These are phyloP conservation scores for Vitis amurensis DNA, from an alignment of 164 flowering plant species.

Conservation along the genomic window DNA sequence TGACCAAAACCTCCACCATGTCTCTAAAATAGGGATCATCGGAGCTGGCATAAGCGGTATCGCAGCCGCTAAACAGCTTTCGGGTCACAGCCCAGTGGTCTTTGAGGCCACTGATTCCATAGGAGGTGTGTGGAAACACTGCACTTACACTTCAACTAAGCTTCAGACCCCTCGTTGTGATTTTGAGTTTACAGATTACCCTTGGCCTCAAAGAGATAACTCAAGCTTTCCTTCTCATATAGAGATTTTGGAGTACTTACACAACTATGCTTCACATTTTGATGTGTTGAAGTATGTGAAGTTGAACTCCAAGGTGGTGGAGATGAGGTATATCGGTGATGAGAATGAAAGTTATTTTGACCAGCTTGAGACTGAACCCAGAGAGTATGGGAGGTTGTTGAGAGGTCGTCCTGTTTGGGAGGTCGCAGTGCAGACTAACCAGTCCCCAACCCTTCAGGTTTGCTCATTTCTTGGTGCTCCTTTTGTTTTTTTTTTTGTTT, in stretches of 20 bases:
- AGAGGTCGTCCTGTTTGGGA: slow-evolving; percentile 61
- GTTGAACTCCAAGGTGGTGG: slow-evolving; percentile 82
- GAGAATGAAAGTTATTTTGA: too few relatives aligned
- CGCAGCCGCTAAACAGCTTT: slow-evolving; percentile 69
- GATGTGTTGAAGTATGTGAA: slow-evolving; percentile 60
- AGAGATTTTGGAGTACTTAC: slow-evolving; percentile 75
- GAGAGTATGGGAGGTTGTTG: slow-evolving; percentile 28
- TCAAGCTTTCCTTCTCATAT: slow-evolving; percentile 59
- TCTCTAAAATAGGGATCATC: slow-evolving; percentile 56
- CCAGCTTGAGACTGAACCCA: slow-evolving; percentile 16
- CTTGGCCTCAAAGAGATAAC: slow-evolving; percentile 77
- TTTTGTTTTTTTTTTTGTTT: background rate
- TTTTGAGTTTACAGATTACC: slow-evolving; percentile 87
- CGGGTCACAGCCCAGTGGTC: slow-evolving; percentile 45
- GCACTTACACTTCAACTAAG: slow-evolving; percentile 68
- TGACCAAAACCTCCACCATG: too few relatives aligned
- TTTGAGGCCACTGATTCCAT: slow-evolving; percentile 65
- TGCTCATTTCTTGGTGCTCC: background rate
- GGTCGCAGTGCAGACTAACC: slow-evolving; percentile 44
- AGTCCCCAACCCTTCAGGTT: slow-evolving; percentile 52
- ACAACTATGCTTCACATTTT: slow-evolving; percentile 69
- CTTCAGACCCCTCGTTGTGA: slow-evolving; percentile 85
- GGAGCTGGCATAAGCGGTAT: slow-evolving; percentile 79
- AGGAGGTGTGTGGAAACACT: slow-evolving; percentile 92
- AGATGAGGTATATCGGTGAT: slow-evolving; percentile 53